phyloP scores from a whole-genome alignment of 495 filamentous ascomycete genomes.

The Parathielavia appendiculata region DNA sequence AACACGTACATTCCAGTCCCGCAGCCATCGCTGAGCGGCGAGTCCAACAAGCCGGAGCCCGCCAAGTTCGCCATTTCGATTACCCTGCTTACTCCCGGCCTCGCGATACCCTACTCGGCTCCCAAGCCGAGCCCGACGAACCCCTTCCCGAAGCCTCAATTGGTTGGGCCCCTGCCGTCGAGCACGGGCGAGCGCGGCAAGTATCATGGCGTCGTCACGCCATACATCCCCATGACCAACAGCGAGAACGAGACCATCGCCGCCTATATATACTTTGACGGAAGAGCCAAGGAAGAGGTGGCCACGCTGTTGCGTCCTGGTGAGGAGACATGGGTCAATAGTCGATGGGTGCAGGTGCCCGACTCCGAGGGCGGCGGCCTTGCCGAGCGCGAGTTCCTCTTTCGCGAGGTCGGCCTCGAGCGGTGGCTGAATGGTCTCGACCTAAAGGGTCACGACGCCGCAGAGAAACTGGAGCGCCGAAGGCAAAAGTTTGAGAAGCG shows the following conservation, averaged over 20 bases:
- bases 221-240: conserved; percentile 83
- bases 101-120: conserved; percentile 83
- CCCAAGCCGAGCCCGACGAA: conserved; percentile 67
- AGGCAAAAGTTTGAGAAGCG: conserved; percentile 85
- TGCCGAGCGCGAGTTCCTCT: conserved; percentile 94
- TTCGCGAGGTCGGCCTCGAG: conserved; percentile 94
- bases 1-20: conserved; percentile 95
- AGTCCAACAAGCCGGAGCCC: conserved; percentile 71
- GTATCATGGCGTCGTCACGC: conserved; percentile 58
- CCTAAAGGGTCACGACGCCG: conserved; percentile 78
- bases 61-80: conserved; percentile 96
- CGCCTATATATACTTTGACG: conserved; percentile 98
- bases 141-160: conserved; percentile 70
- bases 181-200: conserved; percentile 37
- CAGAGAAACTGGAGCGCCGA: conserved; percentile 79
- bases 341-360: conserved; percentile 92
- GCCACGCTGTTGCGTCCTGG: conserved; percentile 87
- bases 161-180: conserved; percentile 63
- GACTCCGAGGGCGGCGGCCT: conserved; percentile 87
- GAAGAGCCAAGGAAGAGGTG: conserved; percentile 90
- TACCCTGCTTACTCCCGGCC: conserved; percentile 82
- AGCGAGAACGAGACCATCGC: conserved; percentile 94
- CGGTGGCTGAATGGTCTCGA: conserved; percentile 93
- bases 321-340: conserved; percentile 99
- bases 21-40: conserved; percentile 67